Conservation (phyloP, 306 rosid genomes). For the Cajanus cajan region DNA sequence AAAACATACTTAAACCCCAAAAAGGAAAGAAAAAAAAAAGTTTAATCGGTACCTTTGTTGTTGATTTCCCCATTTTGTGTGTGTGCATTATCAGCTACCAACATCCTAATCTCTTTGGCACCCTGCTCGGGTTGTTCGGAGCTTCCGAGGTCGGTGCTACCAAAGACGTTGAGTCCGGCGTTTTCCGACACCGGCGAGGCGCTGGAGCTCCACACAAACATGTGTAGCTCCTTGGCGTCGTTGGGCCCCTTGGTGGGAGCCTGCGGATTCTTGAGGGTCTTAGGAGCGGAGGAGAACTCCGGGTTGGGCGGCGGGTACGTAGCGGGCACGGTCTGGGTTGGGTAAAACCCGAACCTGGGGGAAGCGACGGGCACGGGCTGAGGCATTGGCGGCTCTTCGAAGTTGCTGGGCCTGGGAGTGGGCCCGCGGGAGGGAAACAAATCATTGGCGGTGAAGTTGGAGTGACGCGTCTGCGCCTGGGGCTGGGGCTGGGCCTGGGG, state of each 20-base stretch:
- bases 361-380: slow-evolving; percentile 30
- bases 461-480: no score
- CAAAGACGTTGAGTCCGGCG: slow-evolving; percentile 63
- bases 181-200: slow-evolving; percentile 76
- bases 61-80: slow-evolving; percentile 64
- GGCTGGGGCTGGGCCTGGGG: no score
- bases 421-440: slow-evolving; percentile 78
- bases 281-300: slow-evolving; percentile 47
- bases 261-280: neutral
- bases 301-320: slow-evolving; percentile 78
- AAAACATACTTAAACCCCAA: neutral
- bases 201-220: slow-evolving; percentile 93
- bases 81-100: slow-evolving; percentile 64
- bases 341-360: slow-evolving; percentile 66
- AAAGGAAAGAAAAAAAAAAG: neutral
- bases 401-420: slow-evolving; percentile 79
- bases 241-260: slow-evolving; percentile 13
- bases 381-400: slow-evolving; percentile 53
- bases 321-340: slow-evolving; percentile 45
- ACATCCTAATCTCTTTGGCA: slow-evolving; percentile 89
- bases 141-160: slow-evolving; percentile 40
- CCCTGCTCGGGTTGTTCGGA: slow-evolving; percentile 79
- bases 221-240: slow-evolving; percentile 81
- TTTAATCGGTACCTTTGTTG: slow-evolving; percentile 44
- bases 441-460: slow-evolving; percentile 71